A percentile compares a stretch with the other conserved stretches of the same genome.
Evolutionary conservation across 495 filamentous ascomycete genomes (phyloP).

Genomic region (Penicillium canariense): DNA sequence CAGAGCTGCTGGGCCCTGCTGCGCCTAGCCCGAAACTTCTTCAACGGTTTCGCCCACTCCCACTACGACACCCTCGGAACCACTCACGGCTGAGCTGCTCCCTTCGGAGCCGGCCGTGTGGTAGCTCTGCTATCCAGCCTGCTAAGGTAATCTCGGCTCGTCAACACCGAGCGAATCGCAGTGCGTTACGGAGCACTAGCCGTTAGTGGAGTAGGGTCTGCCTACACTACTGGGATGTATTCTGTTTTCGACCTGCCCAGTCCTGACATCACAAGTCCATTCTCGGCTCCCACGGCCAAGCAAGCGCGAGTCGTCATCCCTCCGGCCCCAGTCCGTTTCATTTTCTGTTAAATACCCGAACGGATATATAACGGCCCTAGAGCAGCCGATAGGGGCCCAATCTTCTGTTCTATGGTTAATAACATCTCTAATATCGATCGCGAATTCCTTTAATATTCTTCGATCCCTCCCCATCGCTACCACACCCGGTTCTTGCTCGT

Average conservation of each 20-base stretch:
- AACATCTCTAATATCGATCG: too few species aligned
- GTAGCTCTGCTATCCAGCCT: background rate
- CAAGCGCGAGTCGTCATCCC: conserved; percentile 16
- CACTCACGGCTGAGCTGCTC: background rate
- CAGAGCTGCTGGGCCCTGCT: too few species aligned
- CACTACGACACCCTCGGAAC: conserved; percentile 5
- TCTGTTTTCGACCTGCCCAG: background rate
- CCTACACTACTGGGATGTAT: background rate
- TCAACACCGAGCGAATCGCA: conserved; percentile 20
- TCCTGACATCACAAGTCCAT: conserved; percentile 24
- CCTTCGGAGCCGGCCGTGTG: conserved; percentile 37
- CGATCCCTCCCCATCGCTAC: background rate
- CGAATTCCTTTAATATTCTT: background rate
- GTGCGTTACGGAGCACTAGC: background rate
- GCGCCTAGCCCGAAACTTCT: too few species aligned
- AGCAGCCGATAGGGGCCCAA: too few species aligned
- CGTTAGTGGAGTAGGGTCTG: background rate
- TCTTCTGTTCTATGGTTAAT: conserved; percentile 1
- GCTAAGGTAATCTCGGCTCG: conserved; percentile 36
- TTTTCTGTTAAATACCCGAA: too few species aligned
- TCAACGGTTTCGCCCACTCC: conserved; percentile 18
- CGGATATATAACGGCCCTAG: too few species aligned
- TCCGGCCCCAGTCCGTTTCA: conserved; percentile 10
- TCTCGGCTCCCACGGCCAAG: conserved; percentile 15
- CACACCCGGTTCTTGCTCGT: background rate